Evolutionary conservation across 169 alveolate genomes (phyloP), one percentile per base, ranked within the genome.

Genomic region (Eimeria brunetti): DNA sequence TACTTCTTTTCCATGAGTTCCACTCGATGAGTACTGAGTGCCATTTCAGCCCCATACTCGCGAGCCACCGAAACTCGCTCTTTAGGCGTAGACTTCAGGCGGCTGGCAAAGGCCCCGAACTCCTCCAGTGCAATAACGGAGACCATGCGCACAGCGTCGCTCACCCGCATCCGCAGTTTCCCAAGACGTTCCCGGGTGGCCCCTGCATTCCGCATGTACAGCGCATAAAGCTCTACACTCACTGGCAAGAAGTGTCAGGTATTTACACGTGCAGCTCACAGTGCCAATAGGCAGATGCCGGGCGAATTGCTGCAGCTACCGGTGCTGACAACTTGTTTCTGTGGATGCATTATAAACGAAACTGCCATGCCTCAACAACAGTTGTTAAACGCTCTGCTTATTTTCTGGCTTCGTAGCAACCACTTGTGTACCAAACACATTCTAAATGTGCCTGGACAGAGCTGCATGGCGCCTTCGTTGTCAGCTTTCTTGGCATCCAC

Each of bases 41-140:
- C 92, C 92, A 86, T 86, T 62, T 86, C 92, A 38, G 92, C 92
- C 4, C 80, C 92, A 71, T 86, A 86, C n/a, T 86, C 92, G 62
- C 92, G 92, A 49, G 92, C 81, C 83, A 62, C 83, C 49, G 62
- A 64, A 27, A 86, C 92, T 41, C 92, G 92, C 64, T 86, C 92
- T 30, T 86, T 86, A 22, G 92, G 92, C n/a, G 64, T 58, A n/a
- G 92, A 86, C 83, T 86, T 86, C 49, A 86, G 81, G 64, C 92
- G 92, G 24, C 92, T 86, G 60, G 92, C 80, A 27, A 86, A 86
- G 27, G 81, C 60, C 64, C 92, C 92, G 51, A 60, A 86, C 58
- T 86, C 92, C 62, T 86, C 92, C 64, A 86, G 51, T 30, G 92
- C 92, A 44, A 86, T 86, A 36, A 86, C 83, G n/a, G 92, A 86